Base-by-base conservation (phyloP, 345 rosid genomes). In the Corchorus capsularis region DNA sequence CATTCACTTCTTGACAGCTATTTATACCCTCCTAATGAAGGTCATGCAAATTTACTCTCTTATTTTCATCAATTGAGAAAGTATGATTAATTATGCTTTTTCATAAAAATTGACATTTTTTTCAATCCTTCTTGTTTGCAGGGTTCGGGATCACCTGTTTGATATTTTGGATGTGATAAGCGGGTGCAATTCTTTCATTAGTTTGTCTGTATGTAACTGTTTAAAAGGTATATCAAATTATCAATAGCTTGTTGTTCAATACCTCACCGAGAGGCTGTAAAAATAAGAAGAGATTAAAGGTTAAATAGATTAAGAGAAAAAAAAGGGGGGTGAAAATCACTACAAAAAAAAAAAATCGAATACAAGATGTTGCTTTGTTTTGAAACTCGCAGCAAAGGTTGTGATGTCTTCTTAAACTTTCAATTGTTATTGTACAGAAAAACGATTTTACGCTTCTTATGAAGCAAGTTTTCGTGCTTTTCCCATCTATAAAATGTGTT, bases 1-100 rank as follows among this genome's bases (percentile, higher is more conserved):
- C 99, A 17, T 96, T 93, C 81, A 81, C 99, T 73, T 90, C 94
- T 78, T 96, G 85, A 92, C 53, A 50, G 81, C 80, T 8, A 63
- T 80, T 69, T 27, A 71, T 60, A 2, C 82, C 86, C 83, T 72
- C 72, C 12, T 45, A 79, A 84, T 72, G 77, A 71, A 70, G 87
- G 86, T 87, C 17, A 52, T 12, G 70, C 43, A 74, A 73, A 47
- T 46, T n/a, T 9, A 0, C n/a, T 0, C 8, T n/a, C 19, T 74
- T 63, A 12, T 22, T 16, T 41, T 47, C 27, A 7, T 41, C 6
- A 17, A 34, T n/a, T 8, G 27, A 19, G 19, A 22, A 32, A 12
- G n/a, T 12, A 5, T 47, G 27, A 15, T 12, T 64, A 11, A 19
- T 37, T 15, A 13, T 17, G 2, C 22, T 50, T 34, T 47, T 5